Evolutionary conservation across 1,284 basidiomycete species (phyloP).

Genomic region (Leccinum angustisporum): DNA sequence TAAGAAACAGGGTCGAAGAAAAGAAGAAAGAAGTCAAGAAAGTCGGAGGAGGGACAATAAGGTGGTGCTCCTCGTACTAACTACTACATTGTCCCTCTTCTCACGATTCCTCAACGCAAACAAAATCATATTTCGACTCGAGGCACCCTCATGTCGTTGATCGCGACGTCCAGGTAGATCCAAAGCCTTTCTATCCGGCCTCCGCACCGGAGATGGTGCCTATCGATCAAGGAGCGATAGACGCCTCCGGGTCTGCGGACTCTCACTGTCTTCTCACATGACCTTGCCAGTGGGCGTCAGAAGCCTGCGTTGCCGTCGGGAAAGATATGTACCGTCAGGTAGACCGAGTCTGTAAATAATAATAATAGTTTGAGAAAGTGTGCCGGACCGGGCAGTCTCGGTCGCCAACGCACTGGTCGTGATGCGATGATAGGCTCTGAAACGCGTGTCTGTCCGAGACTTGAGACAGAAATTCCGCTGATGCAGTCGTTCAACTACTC

Average conservation of each 20-base stretch:
- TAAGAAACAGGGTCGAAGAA: constrained; percentile 28
- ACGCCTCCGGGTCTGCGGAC: neutral
- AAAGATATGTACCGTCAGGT: neutral
- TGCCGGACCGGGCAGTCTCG: constrained; percentile 10
- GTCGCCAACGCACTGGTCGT: constrained; percentile 23
- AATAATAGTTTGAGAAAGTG: too few species aligned
- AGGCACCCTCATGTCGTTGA: constrained; percentile 21
- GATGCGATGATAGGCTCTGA: constrained; percentile 6
- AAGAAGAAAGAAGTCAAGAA: constrained; percentile 28
- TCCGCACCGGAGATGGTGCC: constrained; percentile 19
- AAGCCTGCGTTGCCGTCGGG: constrained; percentile 4
- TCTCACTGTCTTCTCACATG: constrained; percentile 8
- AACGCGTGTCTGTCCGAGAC: constrained; percentile 5
- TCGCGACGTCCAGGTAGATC: neutral
- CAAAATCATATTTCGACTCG: constrained; percentile 17
- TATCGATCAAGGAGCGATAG: constrained; percentile 24
- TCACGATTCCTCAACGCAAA: constrained; percentile 19
- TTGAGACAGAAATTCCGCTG: neutral
- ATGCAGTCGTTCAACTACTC: neutral
- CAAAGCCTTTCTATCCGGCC: constrained; percentile 6
- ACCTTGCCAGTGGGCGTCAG: constrained; percentile 7
- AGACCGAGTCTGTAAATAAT: too few species aligned
- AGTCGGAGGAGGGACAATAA: constrained; percentile 24
- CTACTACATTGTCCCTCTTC: constrained; percentile 20
- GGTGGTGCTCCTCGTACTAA: constrained; percentile 29